A percentile compares a stretch with the other conserved stretches of the same genome.
Evolutionary conservation across 164 flowering plant species (phyloP).

Genomic region (Tetracentron sinense): DNA sequence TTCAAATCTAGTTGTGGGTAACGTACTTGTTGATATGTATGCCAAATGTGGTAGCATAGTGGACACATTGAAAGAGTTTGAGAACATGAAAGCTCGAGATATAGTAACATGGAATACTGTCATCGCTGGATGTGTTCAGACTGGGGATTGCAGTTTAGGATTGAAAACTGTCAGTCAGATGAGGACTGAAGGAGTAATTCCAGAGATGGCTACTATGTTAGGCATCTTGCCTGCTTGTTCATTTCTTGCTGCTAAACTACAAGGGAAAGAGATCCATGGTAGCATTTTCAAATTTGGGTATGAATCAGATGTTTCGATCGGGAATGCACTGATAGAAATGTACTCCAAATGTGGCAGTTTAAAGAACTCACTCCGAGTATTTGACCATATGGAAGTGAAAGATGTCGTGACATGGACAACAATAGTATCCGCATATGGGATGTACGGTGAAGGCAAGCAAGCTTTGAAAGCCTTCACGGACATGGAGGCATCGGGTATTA

Average conservation of each 20-base stretch:
- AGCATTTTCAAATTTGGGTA: slow-evolving; percentile 37
- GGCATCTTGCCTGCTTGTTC: slow-evolving; percentile 44
- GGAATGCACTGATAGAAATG: slow-evolving; percentile 59
- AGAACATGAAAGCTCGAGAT: slow-evolving; percentile 36
- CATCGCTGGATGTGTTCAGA: slow-evolving; percentile 37
- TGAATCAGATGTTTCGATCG: slow-evolving; percentile 36
- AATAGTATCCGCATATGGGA: slow-evolving; percentile 40
- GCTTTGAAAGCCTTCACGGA: slow-evolving; percentile 33
- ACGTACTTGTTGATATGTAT: slow-evolving; percentile 57
- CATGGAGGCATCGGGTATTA: slow-evolving; percentile 28
- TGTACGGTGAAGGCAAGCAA: slow-evolving; percentile 41
- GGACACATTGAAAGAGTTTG: slow-evolving; percentile 31
- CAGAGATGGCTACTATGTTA: slow-evolving; percentile 37
- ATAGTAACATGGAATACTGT: slow-evolving; percentile 56
- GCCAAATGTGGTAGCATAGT: slow-evolving; percentile 59
- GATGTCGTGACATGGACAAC: slow-evolving; percentile 54
- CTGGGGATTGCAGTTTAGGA: slow-evolving; percentile 33
- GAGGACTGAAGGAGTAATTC: slow-evolving; percentile 35
- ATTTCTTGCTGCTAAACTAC: slow-evolving; percentile 38
- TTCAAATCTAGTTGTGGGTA: slow-evolving; percentile 27
- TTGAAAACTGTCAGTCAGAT: slow-evolving; percentile 32
- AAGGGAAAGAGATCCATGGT: slow-evolving; percentile 54
- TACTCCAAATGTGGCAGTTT: slow-evolving; percentile 54
- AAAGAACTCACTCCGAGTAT: slow-evolving; percentile 28
- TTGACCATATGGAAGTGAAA: slow-evolving; percentile 34